Evolutionary conservation across 805 yeast genomes (phyloP).

Genomic region (Kluyveromyces aestuarii): DNA sequence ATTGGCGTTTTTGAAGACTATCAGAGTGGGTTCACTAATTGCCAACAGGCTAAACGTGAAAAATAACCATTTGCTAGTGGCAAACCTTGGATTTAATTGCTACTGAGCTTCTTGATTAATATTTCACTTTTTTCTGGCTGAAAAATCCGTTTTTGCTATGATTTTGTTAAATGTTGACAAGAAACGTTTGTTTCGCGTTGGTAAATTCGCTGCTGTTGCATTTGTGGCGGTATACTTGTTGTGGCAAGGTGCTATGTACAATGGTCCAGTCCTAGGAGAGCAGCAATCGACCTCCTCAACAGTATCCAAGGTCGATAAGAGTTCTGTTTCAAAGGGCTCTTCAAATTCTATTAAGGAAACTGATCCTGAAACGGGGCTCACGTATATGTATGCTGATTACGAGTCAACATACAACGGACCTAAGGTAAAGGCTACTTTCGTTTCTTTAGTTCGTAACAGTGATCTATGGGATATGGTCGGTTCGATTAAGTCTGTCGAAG

Average conservation of each 20-base stretch:
- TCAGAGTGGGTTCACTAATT: no score
- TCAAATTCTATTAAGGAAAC: background rate
- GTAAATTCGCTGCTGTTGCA: conserved; percentile 12
- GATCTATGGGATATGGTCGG: conserved; percentile 51
- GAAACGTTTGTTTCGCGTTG: conserved; percentile 8
- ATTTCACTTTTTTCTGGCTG: background rate
- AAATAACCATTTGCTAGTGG: no score
- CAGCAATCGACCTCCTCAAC: background rate
- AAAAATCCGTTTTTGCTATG: conserved; percentile 8
- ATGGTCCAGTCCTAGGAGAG: background rate
- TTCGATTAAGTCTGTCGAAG: conserved; percentile 65
- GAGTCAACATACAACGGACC: conserved; percentile 13
- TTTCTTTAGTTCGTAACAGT: conserved; percentile 59
- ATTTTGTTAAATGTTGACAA: conserved; percentile 9
- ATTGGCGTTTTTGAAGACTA: background rate
- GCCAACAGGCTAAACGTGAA: no score
- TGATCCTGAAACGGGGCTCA: conserved; percentile 8
- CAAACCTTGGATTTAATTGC: no score
- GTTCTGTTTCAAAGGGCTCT: background rate
- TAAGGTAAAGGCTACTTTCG: conserved; percentile 27
- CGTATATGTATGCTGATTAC: conserved; percentile 9
- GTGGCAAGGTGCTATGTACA: conserved; percentile 8
- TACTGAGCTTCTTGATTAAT: no score
- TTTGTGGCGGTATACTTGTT: conserved; percentile 11
- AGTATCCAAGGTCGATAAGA: background rate